phyloP scores from a whole-genome alignment of 1,284 basidiomycete species.

The Schizophyllum amplum region DNA sequence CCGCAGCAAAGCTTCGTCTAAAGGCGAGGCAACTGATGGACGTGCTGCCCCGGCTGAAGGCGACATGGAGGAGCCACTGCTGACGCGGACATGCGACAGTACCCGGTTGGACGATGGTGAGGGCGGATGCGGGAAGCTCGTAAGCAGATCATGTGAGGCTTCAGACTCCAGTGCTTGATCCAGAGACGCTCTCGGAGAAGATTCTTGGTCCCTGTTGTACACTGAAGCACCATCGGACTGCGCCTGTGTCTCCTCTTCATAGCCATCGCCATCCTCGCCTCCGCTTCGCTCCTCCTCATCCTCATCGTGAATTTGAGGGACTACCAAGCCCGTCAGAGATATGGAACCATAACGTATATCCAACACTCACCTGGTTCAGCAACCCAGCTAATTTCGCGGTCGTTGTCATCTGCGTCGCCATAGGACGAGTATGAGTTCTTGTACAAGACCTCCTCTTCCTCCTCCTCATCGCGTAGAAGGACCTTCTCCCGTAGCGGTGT shows the following conservation, averaged over 20 bases:
- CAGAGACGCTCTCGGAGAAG: constrained; percentile 41
- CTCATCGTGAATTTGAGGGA: constrained; percentile 49
- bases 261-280: constrained; percentile 32
- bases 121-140: not conserved
- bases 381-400: constrained; percentile 68
- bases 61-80: constrained; percentile 41
- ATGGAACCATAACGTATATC: constrained; percentile 5
- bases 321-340: constrained; percentile 21
- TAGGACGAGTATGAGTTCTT: constrained; percentile 34
- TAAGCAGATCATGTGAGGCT: constrained; percentile 43
- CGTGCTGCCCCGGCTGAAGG: constrained; percentile 47
- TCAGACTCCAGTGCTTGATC: constrained; percentile 53
- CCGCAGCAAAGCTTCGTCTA: constrained; percentile 45
- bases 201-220: not conserved
- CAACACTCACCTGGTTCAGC: constrained; percentile 52
- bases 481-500: constrained; percentile 56
- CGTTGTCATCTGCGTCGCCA: constrained; percentile 35
- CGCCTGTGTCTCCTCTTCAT: constrained; percentile 18
- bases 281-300: constrained; percentile 48
- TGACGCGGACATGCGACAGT: constrained; percentile 24
- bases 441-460: constrained; percentile 56
- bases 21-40: constrained; percentile 52
- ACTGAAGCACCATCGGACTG: constrained; percentile 25
- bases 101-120: not conserved
- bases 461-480: constrained; percentile 41